These are phyloP conservation scores for Zygosaccharomyces sapae DNA, from an alignment of 1,139 yeast genomes.

Conservation along the genomic window DNA sequence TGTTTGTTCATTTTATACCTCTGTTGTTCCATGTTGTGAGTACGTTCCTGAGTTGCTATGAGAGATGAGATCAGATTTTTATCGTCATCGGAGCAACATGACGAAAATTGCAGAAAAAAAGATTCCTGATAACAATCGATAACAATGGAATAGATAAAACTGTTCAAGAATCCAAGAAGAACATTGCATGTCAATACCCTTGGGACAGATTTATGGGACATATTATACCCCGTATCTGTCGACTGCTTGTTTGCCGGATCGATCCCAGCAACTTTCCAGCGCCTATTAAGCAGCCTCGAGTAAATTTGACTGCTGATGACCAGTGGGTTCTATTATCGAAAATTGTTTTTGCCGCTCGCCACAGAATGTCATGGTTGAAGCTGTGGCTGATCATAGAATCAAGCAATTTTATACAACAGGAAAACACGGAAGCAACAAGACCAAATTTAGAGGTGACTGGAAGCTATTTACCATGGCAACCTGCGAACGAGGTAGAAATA, in stretches of 20 bases:
- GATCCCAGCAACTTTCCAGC: conserved; percentile 58
- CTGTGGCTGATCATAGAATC: conserved; percentile 47
- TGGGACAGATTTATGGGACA: no score
- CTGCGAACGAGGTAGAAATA: conserved; percentile 35
- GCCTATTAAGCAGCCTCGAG: conserved; percentile 57
- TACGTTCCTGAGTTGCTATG: no score
- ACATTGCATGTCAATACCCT: no score
- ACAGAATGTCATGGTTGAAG: conserved; percentile 37
- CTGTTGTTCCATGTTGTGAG: no score
- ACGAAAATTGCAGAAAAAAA: no score
- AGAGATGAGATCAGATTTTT: no score
- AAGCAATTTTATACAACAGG: conserved; percentile 48
- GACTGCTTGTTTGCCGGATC: conserved; percentile 60
- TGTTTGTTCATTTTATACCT: no score
- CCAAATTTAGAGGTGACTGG: conserved; percentile 43
- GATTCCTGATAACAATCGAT: no score
- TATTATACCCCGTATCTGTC: conserved; percentile 39
- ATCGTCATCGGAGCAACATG: no score
- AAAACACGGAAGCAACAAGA: conserved; percentile 46
- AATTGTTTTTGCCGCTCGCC: conserved; percentile 44
- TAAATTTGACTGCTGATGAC: conserved; percentile 51
- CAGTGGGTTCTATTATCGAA: conserved; percentile 56
- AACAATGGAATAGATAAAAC: no score
- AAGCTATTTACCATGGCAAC: conserved; percentile 38
- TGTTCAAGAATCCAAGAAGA: no score